Conservation (phyloP, 352 stramenopile species). For the Phytopythium helicoides region DNA sequence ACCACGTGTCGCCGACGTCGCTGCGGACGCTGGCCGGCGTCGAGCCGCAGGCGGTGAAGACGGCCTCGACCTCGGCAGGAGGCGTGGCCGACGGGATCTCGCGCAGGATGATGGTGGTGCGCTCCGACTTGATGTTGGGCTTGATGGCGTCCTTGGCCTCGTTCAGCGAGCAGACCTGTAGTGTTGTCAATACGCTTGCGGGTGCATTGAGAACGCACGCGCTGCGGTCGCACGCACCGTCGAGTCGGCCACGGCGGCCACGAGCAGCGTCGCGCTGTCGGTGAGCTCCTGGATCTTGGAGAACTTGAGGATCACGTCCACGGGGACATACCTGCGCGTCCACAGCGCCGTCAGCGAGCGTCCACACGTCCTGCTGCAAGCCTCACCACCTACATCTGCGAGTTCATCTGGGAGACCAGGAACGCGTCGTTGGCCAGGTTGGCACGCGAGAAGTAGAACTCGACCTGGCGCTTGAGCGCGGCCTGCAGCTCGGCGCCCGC, state of each 20-base stretch:
- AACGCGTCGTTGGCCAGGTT: slow-evolving; percentile 88
- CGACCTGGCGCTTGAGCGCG: slow-evolving; percentile 84
- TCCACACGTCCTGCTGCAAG: too few relatives aligned
- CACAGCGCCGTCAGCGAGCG: background rate
- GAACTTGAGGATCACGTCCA: slow-evolving; percentile 82
- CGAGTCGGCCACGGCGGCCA: slow-evolving; percentile 74
- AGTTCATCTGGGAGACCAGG: slow-evolving; percentile 89
- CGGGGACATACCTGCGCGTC: slow-evolving; percentile 66
- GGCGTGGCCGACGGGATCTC: slow-evolving; percentile 89
- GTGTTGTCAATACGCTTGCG: slow-evolving; percentile 11
- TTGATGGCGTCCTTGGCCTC: slow-evolving; percentile 87
- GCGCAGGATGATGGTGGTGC: slow-evolving; percentile 92
- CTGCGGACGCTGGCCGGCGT: slow-evolving; percentile 79
- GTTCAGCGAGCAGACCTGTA: slow-evolving; percentile 72
- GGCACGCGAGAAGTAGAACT: slow-evolving; percentile 91
- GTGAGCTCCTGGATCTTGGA: slow-evolving; percentile 87
- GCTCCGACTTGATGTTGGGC: slow-evolving; percentile 91
- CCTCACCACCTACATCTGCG: slow-evolving; percentile 68
- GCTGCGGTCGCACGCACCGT: slow-evolving; percentile 26
- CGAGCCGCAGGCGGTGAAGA: slow-evolving; percentile 79
- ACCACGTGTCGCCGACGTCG: slow-evolving; percentile 93
- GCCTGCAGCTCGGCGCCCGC: slow-evolving; percentile 70
- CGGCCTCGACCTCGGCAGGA: slow-evolving; percentile 82
- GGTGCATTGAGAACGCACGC: background rate
- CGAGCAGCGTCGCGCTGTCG: slow-evolving; percentile 49